Evolutionary conservation across 495 filamentous ascomycete genomes (phyloP), one percentile per base, ranked within the genome.

Genomic region (Penicillium simplicissimum): DNA sequence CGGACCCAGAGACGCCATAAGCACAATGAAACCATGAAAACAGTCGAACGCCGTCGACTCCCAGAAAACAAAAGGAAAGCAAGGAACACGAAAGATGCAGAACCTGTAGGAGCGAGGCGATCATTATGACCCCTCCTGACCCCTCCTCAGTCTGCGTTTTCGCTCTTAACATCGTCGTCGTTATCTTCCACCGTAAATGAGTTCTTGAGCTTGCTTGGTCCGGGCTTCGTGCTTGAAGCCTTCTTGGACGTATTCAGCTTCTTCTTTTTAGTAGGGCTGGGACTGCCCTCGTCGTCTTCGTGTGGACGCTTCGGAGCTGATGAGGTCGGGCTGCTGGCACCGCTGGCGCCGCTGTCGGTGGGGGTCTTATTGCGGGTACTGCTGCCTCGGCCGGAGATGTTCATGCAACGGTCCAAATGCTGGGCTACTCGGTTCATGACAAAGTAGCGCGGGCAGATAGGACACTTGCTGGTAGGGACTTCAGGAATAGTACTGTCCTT

Each of bases 371-470:
- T 80, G 55, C 88, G 81, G 4, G 55, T 62, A 59, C 87, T 88
- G 17, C 84, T 85, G 66, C 84, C 84, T 21, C 91, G 80, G 15
- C 90, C 89, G 49, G 83, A 86, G 40, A 92, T 85, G 33, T 90
- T 90, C 66, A 95, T 85, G 70, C 90, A 93, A 52, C 90, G 87
- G 40, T 90, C 88, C 76, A 95, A 80, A 74, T 95, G 91, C 67
- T 91, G 88, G 36, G 84, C 84, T 55, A 88, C 84, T 55, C 84
- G 77, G 21, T 79, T 87, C 58, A 87, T 83, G 37, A 85, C 80
- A 51, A 87, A 77, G 67, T 84, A 85, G 7, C 83, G 78, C 33
- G 83, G 83, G 63, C 86, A 89, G 51, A 81, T 81, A n/a, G 82
- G 84, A 67, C 86, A 89, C 58, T 87, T 88, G 58, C 83, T 83